Conservation (phyloP, 83 land plant species). For the Isoetes engelmannii region DNA sequence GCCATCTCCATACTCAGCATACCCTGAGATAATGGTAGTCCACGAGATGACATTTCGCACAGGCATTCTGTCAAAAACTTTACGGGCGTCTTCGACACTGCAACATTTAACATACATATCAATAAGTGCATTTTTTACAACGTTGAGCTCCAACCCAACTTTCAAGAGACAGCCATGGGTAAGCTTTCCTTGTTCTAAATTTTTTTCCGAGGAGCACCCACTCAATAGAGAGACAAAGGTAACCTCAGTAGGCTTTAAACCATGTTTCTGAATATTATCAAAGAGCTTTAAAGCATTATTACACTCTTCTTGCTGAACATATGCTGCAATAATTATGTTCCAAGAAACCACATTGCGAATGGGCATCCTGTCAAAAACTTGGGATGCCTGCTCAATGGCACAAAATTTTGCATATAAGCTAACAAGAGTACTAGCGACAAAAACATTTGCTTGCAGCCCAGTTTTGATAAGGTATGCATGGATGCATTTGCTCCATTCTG, state of each 20-base stretch:
- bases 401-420: constrained; percentile 46
- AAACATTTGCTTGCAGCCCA: constrained; percentile 31
- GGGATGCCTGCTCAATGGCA: constrained; percentile 30
- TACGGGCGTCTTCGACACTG: background rate
- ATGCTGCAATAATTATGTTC: constrained; percentile 50
- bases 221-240: background rate
- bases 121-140: background rate
- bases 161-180: background rate
- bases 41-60: background rate
- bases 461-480: constrained; percentile 32
- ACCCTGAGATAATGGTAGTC: background rate
- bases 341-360: constrained; percentile 31
- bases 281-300: background rate
- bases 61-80: background rate
- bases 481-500: constrained; percentile 31
- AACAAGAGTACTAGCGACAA: constrained; percentile 44
- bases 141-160: too few species aligned
- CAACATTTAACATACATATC: background rate
- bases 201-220: background rate
- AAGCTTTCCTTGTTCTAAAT: constrained; percentile 5
- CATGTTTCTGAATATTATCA: constrained; percentile 1
- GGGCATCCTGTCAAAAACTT: constrained; percentile 32
- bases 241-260: background rate
- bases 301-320: constrained; percentile 20
- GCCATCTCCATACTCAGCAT: background rate